These are phyloP conservation scores for Aspergillus spinulosporus DNA, from an alignment of 2,329 filamentous ascomycete species.

Conservation along the genomic window DNA sequence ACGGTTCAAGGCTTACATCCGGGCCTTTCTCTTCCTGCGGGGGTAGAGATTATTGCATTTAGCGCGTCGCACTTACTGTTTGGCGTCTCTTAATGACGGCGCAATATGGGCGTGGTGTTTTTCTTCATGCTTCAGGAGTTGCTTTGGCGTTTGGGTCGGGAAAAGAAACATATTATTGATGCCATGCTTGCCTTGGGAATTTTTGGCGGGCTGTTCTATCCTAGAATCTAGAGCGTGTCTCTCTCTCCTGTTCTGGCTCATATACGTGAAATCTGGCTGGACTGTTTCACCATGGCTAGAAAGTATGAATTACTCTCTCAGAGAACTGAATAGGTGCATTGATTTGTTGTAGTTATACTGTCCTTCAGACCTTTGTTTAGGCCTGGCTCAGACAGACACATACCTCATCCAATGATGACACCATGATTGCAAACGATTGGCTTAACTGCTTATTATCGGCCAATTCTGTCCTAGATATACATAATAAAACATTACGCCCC, in stretches of 20 bases:
- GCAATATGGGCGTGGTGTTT: conserved; percentile 6
- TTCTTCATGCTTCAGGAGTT: conserved; percentile 7
- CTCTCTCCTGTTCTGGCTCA: not conserved
- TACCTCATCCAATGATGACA: too few relatives aligned
- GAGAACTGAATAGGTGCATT: not conserved
- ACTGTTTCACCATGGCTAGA: conserved; percentile 1
- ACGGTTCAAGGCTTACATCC: not conserved
- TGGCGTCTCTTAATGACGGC: not conserved
- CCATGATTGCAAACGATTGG: too few relatives aligned
- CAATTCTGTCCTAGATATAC: not conserved
- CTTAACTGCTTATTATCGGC: too few relatives aligned
- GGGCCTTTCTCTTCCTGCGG: not conserved
- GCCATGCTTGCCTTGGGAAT: conserved; percentile 3
- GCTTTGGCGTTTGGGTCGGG: conserved; percentile 4
- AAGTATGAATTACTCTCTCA: not conserved
- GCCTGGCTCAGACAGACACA: too few relatives aligned
- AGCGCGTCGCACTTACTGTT: not conserved
- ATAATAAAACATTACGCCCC: not conserved
- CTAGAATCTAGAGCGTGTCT: conserved; percentile 9
- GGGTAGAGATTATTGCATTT: not conserved
- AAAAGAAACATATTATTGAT: conserved; percentile 6
- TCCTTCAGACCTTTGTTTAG: not conserved
- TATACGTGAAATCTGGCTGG: conserved; percentile 3
- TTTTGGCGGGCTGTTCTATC: not conserved
- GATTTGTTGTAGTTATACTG: not conserved